Conservation (phyloP, 2,329 filamentous ascomycete species). For the Macroventuria anomochaeta region DNA sequence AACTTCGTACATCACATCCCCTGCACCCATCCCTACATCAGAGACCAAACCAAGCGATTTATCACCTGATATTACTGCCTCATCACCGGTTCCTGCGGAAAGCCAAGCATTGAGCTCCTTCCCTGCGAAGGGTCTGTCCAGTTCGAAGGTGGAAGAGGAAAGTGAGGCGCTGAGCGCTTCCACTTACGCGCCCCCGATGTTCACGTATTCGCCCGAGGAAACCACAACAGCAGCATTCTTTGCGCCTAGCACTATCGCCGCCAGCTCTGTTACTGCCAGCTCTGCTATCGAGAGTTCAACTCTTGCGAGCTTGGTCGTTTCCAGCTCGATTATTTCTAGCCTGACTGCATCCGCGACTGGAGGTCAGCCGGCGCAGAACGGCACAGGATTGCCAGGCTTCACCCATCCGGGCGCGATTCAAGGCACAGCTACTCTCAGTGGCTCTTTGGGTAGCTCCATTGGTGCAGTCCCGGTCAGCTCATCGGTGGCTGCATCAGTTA, state of each 20-base stretch:
- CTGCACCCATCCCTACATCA: constrained; percentile 24
- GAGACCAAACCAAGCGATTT: constrained; percentile 21
- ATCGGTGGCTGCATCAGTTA: constrained; percentile 3
- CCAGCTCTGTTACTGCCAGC: not conserved
- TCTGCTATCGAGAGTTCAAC: too few species aligned
- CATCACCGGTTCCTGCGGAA: constrained; percentile 15
- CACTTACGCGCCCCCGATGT: constrained; percentile 26
- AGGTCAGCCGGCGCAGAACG: constrained; percentile 14
- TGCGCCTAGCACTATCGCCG: constrained; percentile 11
- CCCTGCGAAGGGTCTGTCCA: constrained; percentile 17
- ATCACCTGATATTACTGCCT: constrained; percentile 4
- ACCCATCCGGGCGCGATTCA: constrained; percentile 20
- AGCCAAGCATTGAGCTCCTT: constrained; percentile 7
- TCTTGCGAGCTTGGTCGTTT: not conserved
- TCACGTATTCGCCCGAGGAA: constrained; percentile 36
- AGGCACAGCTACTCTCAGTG: constrained; percentile 6
- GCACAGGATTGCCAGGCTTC: constrained; percentile 32
- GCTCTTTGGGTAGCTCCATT: not conserved
- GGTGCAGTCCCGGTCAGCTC: not conserved
- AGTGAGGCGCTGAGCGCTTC: constrained; percentile 24
- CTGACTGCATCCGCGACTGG: constrained; percentile 6
- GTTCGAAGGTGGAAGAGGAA: constrained; percentile 22
- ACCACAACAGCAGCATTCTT: constrained; percentile 15
- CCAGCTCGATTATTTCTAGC: not conserved
- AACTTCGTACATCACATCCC: constrained; percentile 39